Evolutionary conservation across 2,329 filamentous ascomycete genomes (phyloP), one percentile per base, ranked within the genome.

Genomic region (Penicillium thymicola): DNA sequence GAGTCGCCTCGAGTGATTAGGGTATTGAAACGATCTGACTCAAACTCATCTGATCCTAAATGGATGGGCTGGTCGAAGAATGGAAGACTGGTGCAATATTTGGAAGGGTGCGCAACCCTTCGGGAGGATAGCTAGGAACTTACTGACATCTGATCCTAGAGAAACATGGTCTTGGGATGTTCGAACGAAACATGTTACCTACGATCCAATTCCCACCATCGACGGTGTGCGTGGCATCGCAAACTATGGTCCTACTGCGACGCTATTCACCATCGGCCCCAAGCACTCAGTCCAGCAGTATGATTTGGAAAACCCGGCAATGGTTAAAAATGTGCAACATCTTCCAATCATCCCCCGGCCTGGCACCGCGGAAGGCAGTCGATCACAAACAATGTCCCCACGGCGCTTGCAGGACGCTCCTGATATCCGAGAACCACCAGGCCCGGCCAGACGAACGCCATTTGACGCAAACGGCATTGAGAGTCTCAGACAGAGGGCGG

Each of bases 1-100:
- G 89, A 96, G 64, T 82, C 88, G 18, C 92, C 92, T 36, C 93
- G 92, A 68, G 89, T 97, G 8, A 95, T 97, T 58, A 84, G 94
- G 60, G 87, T 95, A 28, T 78, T 99, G 47, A 93, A 90, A 72
- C 83, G 89, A 66, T 86, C 86, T 8, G 92, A 96, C 59, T 86
- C 86, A 62, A 86, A 83, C 63, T 78, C 85, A 34, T 77, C 85
- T 3, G 91, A 91, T 1, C 88, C 90, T 37, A 96, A 96, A 71
- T 99, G 94, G 94, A 92, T 97, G 81, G 89, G 87, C 21, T 99
- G 94, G 94, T 97, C 94, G 0, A 97, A 97, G 77, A 97, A 96
- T 77, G 94, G 94, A 38, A 89, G 92, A 64, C 92, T 99, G 63
- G 86, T 99, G 61, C 94, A 99, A 75, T 92, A 87, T 74, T 89